Evolutionary conservation across 2,329 filamentous ascomycete genomes (phyloP).

Genomic region (Pseudophaeomoniella oleicola): DNA sequence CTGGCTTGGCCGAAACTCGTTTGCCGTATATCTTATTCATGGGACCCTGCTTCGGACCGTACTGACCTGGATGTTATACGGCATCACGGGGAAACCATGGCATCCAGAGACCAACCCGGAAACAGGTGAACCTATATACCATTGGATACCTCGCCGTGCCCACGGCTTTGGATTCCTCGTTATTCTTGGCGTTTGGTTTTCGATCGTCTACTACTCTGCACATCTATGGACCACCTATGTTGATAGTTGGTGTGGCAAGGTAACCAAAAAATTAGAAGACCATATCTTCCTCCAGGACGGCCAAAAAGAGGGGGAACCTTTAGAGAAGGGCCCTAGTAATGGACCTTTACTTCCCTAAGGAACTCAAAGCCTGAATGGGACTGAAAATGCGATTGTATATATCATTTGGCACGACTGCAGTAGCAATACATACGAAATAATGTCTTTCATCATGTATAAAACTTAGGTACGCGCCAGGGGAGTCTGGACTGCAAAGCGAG

Average conservation of each 20-base stretch:
- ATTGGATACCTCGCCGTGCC: slow-evolving; percentile 27
- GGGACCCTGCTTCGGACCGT: slow-evolving; percentile 38
- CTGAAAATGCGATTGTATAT: too few species aligned
- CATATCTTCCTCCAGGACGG: slow-evolving; percentile 30
- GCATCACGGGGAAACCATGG: slow-evolving; percentile 31
- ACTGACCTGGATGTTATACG: slow-evolving; percentile 37
- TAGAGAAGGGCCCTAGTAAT: too few species aligned
- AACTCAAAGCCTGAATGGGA: too few species aligned
- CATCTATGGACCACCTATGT: slow-evolving; percentile 38
- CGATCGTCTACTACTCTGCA: slow-evolving; percentile 31
- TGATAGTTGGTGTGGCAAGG: slow-evolving; percentile 32
- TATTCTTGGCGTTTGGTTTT: slow-evolving; percentile 30
- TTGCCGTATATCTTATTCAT: slow-evolving; percentile 40
- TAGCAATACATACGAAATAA: too few species aligned
- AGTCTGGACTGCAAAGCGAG: too few species aligned
- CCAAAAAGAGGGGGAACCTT: slow-evolving; percentile 14
- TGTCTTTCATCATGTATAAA: too few species aligned
- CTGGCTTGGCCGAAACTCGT: slow-evolving; percentile 40
- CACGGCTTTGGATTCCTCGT: slow-evolving; percentile 25
- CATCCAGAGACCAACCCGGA: slow-evolving; percentile 24
- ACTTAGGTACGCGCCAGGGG: too few species aligned
- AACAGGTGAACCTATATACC: slow-evolving; percentile 21
- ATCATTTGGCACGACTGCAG: too few species aligned
- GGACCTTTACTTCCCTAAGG: too few species aligned
- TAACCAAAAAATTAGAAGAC: slow-evolving; percentile 33